Conservation (phyloP, 306 rosid species). For the Gastrolobium villosum region DNA sequence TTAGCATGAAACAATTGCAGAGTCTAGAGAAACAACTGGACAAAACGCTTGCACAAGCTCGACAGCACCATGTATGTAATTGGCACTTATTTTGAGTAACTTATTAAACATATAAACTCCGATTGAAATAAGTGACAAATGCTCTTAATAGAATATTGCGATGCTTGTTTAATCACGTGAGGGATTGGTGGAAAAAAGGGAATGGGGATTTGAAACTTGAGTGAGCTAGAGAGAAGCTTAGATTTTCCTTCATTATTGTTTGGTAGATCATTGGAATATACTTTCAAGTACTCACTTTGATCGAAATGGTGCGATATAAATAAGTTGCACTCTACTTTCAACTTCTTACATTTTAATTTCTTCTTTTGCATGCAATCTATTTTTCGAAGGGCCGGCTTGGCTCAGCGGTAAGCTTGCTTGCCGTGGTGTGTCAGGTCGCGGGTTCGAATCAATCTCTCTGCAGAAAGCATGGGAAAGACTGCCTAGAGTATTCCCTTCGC, state of each 20-base stretch:
- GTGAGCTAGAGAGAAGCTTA: too few relatives aligned
- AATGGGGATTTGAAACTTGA: too few relatives aligned
- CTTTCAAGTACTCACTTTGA: too few relatives aligned
- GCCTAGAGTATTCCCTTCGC: too few relatives aligned
- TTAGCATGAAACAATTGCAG: slow-evolving; percentile 68
- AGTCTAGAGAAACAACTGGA: slow-evolving; percentile 79
- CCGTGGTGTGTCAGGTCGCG: too few relatives aligned
- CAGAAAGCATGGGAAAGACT: too few relatives aligned
- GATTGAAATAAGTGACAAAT: background rate
- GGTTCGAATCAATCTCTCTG: too few relatives aligned
- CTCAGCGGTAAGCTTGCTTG: too few relatives aligned
- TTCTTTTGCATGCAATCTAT: background rate
- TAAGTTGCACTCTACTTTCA: background rate
- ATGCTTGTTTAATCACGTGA: too few relatives aligned
- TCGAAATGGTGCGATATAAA: background rate
- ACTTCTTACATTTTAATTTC: background rate
- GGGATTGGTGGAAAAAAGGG: too few relatives aligned
- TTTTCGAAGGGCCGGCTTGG: too few relatives aligned
- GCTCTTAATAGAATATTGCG: background rate
- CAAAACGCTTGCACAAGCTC: slow-evolving; percentile 66
- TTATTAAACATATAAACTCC: background rate
- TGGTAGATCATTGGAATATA: too few relatives aligned
- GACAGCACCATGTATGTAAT: slow-evolving; percentile 66
- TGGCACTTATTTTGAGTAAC: background rate
- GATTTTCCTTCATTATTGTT: background rate